These are phyloP conservation scores for Colletotrichum destructivum DNA, from an alignment of 2,329 filamentous ascomycete genomes.

Conservation along the genomic window DNA sequence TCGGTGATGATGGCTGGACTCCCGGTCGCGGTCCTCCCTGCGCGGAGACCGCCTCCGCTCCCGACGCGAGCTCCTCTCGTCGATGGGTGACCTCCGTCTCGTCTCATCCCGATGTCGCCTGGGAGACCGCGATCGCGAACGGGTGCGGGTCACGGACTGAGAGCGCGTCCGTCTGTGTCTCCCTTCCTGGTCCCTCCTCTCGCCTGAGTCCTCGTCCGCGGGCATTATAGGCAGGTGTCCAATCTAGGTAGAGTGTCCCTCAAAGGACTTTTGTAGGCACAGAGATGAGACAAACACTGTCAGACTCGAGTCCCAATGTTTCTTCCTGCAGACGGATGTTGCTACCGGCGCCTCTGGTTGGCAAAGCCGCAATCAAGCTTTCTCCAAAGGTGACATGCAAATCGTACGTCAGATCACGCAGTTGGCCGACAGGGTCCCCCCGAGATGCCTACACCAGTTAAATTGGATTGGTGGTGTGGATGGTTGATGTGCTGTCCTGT, in stretches of 20 bases:
- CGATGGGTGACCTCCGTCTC: slow-evolving; percentile 36
- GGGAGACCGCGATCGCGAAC: slow-evolving; percentile 33
- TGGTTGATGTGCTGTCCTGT: slow-evolving; percentile 18
- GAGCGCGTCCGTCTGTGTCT: neutral
- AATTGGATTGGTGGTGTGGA: neutral
- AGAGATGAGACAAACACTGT: neutral
- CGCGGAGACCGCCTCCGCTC: slow-evolving; percentile 10
- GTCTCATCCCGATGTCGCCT: slow-evolving; percentile 25
- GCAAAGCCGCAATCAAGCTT: slow-evolving; percentile 1
- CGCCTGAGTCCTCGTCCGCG: neutral
- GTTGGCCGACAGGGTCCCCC: slow-evolving; percentile 4
- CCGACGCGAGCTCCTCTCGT: slow-evolving; percentile 9
- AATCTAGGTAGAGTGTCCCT: neutral
- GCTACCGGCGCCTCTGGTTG: neutral
- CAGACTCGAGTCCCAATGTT: neutral
- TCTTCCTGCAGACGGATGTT: neutral
- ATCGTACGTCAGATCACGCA: neutral
- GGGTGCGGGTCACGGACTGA: slow-evolving; percentile 47
- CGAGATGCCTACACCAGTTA: neutral
- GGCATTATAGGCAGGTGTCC: neutral
- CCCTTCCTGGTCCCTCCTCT: slow-evolving; percentile 3
- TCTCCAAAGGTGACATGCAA: neutral
- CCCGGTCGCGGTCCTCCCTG: slow-evolving; percentile 13
- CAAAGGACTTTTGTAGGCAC: neutral
- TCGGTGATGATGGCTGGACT: slow-evolving; percentile 24